Percentiles rank a stretch among this genome's conserved stretches.
phyloP scores from a whole-genome alignment of 805 yeast species.

The Candida ponderosae region DNA sequence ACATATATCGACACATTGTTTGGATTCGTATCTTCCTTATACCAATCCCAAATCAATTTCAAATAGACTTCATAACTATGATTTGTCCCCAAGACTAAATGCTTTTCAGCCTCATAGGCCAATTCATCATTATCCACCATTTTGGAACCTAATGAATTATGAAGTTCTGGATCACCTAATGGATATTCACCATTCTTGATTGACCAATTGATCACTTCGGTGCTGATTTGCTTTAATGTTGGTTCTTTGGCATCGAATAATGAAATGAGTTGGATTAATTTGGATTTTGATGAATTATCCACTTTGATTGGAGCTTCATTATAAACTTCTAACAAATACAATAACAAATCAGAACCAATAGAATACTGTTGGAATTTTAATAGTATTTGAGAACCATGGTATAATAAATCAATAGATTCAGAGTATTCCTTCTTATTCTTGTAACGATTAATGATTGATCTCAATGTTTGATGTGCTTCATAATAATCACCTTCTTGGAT shows the following conservation, averaged over 20 bases:
- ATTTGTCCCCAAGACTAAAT: slow-evolving; percentile 58
- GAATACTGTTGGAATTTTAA: slow-evolving; percentile 68
- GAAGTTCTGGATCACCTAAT: slow-evolving; percentile 71
- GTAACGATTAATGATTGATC: slow-evolving; percentile 84
- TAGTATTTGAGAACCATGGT: slow-evolving; percentile 62
- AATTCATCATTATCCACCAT: slow-evolving; percentile 39
- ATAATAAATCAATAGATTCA: slow-evolving; percentile 68
- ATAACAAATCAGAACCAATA: slow-evolving; percentile 70
- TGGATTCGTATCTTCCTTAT: slow-evolving; percentile 17
- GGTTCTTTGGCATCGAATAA: slow-evolving; percentile 43
- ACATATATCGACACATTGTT: slow-evolving; percentile 22
- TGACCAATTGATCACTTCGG: slow-evolving; percentile 64
- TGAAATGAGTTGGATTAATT: slow-evolving; percentile 39
- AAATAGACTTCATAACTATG: slow-evolving; percentile 40
- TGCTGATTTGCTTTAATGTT: slow-evolving; percentile 57
- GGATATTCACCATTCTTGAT: slow-evolving; percentile 36
- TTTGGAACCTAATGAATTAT: slow-evolving; percentile 65
- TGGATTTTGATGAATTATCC: slow-evolving; percentile 35
- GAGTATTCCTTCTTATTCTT: slow-evolving; percentile 57
- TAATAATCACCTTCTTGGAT: slow-evolving; percentile 73
- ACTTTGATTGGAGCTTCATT: slow-evolving; percentile 38
- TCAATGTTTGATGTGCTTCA: slow-evolving; percentile 92
- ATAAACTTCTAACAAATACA: slow-evolving; percentile 66
- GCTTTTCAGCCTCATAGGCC: slow-evolving; percentile 64
- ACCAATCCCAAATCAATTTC: slow-evolving; percentile 40